A percentile compares a stretch with the other conserved stretches of the same genome.
Conservation (phyloP, 2,329 filamentous ascomycete species). For the Ceratocystis cacaofunesta region DNA sequence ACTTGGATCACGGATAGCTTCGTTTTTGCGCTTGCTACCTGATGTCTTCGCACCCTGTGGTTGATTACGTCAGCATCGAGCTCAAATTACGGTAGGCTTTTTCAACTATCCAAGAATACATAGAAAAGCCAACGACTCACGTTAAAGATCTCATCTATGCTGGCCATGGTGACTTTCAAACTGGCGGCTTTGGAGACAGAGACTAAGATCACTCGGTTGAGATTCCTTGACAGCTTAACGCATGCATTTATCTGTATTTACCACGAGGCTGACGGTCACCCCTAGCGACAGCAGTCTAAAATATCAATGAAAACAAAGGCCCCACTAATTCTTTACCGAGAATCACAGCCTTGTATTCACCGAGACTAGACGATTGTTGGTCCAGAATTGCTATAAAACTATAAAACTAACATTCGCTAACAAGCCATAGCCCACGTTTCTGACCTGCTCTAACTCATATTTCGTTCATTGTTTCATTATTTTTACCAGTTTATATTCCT, state of each 20-base stretch:
- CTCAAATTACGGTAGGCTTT: not conserved
- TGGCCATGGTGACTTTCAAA: slow-evolving; percentile 31
- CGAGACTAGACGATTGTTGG: not conserved
- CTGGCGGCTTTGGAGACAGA: not conserved
- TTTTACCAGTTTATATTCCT: not conserved
- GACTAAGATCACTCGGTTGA: not conserved
- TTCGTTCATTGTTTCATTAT: not conserved
- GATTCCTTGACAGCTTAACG: too few relatives aligned
- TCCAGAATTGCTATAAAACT: too few relatives aligned
- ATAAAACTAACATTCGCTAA: not conserved
- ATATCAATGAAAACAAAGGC: not conserved
- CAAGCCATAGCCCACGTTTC: not conserved
- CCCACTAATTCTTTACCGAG: not conserved
- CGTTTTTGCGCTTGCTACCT: slow-evolving; percentile 46
- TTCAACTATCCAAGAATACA: not conserved
- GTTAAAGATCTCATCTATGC: slow-evolving; percentile 46
- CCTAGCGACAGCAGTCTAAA: not conserved
- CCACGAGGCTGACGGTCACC: slow-evolving; percentile 3
- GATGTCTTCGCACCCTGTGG: slow-evolving; percentile 9
- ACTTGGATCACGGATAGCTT: slow-evolving; percentile 49
- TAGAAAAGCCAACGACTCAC: slow-evolving; percentile 20
- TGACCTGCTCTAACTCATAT: too few relatives aligned
- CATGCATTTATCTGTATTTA: too few relatives aligned
- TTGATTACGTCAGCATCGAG: not conserved
- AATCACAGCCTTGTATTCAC: slow-evolving; percentile 4